Evolutionary conservation across 352 stramenopile species (phyloP).

Genomic region (Globisporangium yorkense): DNA sequence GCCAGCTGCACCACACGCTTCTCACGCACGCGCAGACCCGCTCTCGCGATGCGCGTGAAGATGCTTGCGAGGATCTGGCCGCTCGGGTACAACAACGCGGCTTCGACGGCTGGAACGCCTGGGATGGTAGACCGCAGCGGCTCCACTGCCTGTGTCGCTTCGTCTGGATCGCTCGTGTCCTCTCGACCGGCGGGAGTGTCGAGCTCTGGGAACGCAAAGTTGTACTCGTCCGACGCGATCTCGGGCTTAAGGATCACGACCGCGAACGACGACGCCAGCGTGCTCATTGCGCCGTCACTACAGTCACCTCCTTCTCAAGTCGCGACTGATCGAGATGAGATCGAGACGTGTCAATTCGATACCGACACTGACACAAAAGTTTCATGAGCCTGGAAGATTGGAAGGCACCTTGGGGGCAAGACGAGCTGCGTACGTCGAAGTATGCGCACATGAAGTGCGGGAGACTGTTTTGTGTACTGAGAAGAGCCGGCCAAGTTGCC

Average conservation of each 20-base stretch:
- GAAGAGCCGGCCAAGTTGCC: too few relatives aligned
- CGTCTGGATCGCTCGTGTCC: background rate
- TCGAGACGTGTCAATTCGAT: too few relatives aligned
- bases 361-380: too few relatives aligned
- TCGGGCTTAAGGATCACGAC: conserved; percentile 54
- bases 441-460: too few relatives aligned
- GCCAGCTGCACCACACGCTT: conserved; percentile 32
- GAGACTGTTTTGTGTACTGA: too few relatives aligned
- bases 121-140: conserved; percentile 16
- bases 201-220: conserved; percentile 14
- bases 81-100: conserved; percentile 30
- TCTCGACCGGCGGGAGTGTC: background rate
- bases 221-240: conserved; percentile 50
- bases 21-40: conserved; percentile 53
- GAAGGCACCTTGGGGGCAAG: too few relatives aligned
- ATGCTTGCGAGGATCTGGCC: conserved; percentile 35
- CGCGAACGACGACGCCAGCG: conserved; percentile 22
- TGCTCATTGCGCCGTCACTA: conserved; percentile 22
- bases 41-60: conserved; percentile 30
- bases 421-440: too few relatives aligned
- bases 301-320: conserved; percentile 22
- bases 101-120: conserved; percentile 34
- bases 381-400: too few relatives aligned
- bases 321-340: too few relatives aligned
- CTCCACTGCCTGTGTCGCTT: background rate